Conservation (phyloP, 73 alveolate species). For the Blepharisma stoltei region DNA sequence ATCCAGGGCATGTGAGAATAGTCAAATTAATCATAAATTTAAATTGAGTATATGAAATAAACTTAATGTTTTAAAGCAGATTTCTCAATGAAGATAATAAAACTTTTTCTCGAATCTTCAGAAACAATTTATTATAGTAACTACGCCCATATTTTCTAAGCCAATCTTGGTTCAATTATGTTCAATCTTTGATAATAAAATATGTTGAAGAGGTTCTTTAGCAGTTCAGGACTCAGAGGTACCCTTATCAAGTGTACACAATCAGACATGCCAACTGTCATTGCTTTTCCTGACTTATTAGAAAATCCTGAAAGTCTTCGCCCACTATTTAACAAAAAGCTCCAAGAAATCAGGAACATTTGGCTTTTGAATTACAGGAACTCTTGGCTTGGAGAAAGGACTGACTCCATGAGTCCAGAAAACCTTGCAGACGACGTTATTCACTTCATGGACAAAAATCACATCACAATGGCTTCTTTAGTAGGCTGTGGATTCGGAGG, state of each 20-base stretch:
- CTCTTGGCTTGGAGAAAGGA: constrained; percentile 61
- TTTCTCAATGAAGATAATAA: too few relatives aligned
- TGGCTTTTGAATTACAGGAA: constrained; percentile 65
- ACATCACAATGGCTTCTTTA: constrained; percentile 57
- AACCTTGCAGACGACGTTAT: constrained; percentile 58
- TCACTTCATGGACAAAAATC: constrained; percentile 61
- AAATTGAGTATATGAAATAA: too few relatives aligned
- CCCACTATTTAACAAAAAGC: constrained; percentile 41
- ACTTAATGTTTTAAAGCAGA: too few relatives aligned
- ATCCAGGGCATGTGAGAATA: too few relatives aligned
- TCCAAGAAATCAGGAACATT: constrained; percentile 53
- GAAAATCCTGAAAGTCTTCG: constrained; percentile 52
- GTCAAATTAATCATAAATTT: too few relatives aligned
- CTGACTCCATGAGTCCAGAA: constrained; percentile 46
- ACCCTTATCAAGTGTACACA: constrained; percentile 43
- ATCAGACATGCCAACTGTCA: constrained; percentile 56
- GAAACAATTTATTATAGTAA: too few relatives aligned
- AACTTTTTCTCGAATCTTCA: too few relatives aligned
- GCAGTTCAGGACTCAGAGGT: constrained; percentile 42
- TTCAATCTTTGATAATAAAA: too few relatives aligned
- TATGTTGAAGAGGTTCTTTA: too few relatives aligned
- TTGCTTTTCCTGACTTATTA: constrained; percentile 61
- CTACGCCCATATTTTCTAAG: too few relatives aligned
- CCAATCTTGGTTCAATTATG: too few relatives aligned
- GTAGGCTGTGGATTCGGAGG: constrained; percentile 82